phyloP scores from a whole-genome alignment of 495 filamentous ascomycete species.

The Talaromyces liani region DNA sequence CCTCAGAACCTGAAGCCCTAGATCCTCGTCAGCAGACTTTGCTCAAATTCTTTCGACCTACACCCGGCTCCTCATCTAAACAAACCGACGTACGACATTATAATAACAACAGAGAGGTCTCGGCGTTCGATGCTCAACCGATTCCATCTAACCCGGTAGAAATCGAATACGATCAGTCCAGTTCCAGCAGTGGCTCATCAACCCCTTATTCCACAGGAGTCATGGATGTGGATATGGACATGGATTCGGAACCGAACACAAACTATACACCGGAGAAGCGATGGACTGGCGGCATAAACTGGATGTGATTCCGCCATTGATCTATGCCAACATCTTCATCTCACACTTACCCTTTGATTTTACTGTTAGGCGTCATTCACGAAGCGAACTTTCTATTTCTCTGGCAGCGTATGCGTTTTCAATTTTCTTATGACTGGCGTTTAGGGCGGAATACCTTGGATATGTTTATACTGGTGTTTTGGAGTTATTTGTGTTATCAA shows the following conservation, averaged over 20 bases:
- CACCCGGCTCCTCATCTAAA: conserved; percentile 21
- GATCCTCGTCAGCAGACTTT: conserved; percentile 41
- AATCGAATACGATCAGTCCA: not conserved
- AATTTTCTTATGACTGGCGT: not conserved
- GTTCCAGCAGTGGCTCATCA: conserved; percentile 17
- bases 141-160: not conserved
- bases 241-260: conserved; percentile 26
- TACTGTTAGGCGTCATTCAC: not conserved
- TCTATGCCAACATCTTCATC: not conserved
- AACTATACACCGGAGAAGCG: not conserved
- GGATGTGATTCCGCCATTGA: not conserved
- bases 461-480: not conserved
- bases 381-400: not conserved
- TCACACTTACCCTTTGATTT: not conserved
- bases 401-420: not conserved
- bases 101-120: not conserved
- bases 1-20: conserved; percentile 19
- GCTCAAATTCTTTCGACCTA: conserved; percentile 36
- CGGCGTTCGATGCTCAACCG: not conserved
- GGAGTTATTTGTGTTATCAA: not conserved
- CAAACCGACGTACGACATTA: conserved; percentile 3
- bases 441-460: not conserved
- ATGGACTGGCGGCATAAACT: not conserved
- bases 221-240: conserved; percentile 33
- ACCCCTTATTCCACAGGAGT: conserved; percentile 17